Evolutionary conservation across 495 filamentous ascomycete species (phyloP).

Genomic region (Cercophora sp.): DNA sequence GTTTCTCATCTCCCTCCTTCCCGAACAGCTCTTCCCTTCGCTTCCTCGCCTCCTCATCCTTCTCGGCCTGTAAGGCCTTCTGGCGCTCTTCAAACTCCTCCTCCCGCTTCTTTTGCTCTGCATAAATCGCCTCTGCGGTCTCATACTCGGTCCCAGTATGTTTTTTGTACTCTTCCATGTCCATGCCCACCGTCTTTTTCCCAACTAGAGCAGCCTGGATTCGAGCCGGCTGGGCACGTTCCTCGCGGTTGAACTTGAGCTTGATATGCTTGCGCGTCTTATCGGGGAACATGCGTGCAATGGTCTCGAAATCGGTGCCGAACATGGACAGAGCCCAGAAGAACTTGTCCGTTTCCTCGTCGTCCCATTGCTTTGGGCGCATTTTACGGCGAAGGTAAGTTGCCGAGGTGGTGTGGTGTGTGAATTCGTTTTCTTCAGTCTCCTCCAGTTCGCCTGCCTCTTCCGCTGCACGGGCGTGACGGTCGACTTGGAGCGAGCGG

Average conservation of each 20-base stretch:
- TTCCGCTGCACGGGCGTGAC: slow-evolving; percentile 63
- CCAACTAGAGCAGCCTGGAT: slow-evolving; percentile 65
- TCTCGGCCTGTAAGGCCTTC: slow-evolving; percentile 39
- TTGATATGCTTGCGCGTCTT: slow-evolving; percentile 77
- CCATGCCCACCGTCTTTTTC: slow-evolving; percentile 54
- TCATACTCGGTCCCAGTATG: slow-evolving; percentile 55
- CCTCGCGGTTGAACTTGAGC: slow-evolving; percentile 89
- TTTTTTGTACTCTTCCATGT: slow-evolving; percentile 63
- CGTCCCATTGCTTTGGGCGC: slow-evolving; percentile 67
- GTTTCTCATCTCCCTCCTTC: slow-evolving; percentile 31
- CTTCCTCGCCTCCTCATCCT: slow-evolving; percentile 44
- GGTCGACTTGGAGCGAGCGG: slow-evolving; percentile 71
- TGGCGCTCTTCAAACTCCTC: slow-evolving; percentile 61
- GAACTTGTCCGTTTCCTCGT: slow-evolving; percentile 74
- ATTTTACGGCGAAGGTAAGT: slow-evolving; percentile 68
- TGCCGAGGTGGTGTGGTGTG: slow-evolving; percentile 66
- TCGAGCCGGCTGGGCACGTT: slow-evolving; percentile 64
- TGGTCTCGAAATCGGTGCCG: slow-evolving; percentile 89
- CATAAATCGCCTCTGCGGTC: slow-evolving; percentile 60
- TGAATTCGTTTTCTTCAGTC: slow-evolving; percentile 80
- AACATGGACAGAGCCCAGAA: slow-evolving; percentile 81
- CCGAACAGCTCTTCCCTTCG: slow-evolving; percentile 51
- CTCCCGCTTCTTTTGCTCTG: slow-evolving; percentile 63
- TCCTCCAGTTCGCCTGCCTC: slow-evolving; percentile 57
- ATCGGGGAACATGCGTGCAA: slow-evolving; percentile 75